Conservation (phyloP, 176 grass and related monocot genomes). For the Pharus latifolius region DNA sequence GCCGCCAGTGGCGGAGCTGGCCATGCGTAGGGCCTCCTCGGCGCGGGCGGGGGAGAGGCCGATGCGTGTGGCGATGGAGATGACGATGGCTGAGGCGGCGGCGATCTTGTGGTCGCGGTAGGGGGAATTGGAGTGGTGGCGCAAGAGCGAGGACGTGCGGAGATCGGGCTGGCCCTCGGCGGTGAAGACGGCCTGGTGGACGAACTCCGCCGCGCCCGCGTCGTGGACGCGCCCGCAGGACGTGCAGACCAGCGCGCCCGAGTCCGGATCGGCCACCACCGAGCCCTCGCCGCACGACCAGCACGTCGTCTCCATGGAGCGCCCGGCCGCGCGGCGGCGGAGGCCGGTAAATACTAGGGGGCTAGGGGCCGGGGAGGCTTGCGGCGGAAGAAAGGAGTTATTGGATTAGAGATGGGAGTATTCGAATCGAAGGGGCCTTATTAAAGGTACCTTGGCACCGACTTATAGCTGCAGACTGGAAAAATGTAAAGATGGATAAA, state of each 20-base stretch:
- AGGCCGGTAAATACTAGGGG: too few relatives aligned
- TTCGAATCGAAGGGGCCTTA: conserved; percentile 1
- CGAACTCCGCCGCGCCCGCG: conserved; percentile 21
- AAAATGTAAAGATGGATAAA: too few relatives aligned
- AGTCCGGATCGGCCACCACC: conserved; percentile 38
- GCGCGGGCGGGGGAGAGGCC: conserved; percentile 23
- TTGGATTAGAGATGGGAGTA: neutral
- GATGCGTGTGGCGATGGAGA: conserved; percentile 23
- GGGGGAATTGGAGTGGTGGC: conserved; percentile 9
- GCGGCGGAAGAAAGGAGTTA: neutral
- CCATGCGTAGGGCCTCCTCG: conserved; percentile 35
- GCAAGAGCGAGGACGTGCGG: conserved; percentile 23
- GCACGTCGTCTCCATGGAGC: conserved; percentile 36
- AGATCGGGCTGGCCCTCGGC: conserved; percentile 20
- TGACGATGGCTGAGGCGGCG: conserved; percentile 14
- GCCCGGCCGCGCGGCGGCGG: neutral
- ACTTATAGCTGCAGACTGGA: too few relatives aligned
- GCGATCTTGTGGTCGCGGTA: conserved; percentile 45
- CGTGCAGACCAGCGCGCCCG: conserved; percentile 29
- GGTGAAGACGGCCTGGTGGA: conserved; percentile 33
- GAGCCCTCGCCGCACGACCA: conserved; percentile 20
- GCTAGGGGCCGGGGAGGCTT: too few relatives aligned
- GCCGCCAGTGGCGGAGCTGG: conserved; percentile 36
- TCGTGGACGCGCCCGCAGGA: conserved; percentile 31
- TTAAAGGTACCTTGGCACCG: too few relatives aligned